Base-by-base conservation (phyloP, 805 yeast species). In the Candida taoyuanica region DNA sequence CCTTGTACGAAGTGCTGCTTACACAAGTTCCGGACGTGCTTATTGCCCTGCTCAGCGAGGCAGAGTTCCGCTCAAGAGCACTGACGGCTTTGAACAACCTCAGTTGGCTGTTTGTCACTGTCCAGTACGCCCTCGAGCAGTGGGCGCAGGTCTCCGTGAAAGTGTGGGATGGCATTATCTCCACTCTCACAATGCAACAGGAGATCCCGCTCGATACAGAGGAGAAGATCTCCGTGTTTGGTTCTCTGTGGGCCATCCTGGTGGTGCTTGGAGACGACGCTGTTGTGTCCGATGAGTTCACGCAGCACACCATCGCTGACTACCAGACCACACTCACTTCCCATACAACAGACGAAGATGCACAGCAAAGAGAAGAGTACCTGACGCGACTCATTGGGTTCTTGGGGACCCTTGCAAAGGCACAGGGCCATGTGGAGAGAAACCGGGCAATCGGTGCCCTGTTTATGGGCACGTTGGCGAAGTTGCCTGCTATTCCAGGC, bases 21-120 rank as follows among this genome's bases (percentile, higher is more conserved):
- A 50, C 12, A 30, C 51, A 14, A 42, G 40, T 64, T 13, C 64
- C 69, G 5, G 50, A 52, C 9, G 54, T 67, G 16, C 62, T 80
- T 18, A 49, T 62, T 14, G 68, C 68, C 28, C 58, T 74, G 35
- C 53, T 65, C 28, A 50, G 49, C 31, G 68, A 61, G 44, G 62
- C 67, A n/a, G 67, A 70, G 31, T 71, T 80, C 43, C 62, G 71
- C 19, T 66, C 74, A 19, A 76, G 83, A 47, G 68, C 78, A 6
- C 62, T 85, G 34, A 69, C 76, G 12, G 78, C 85, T 7, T 68
- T 87, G 56, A 87, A 85, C 60, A 89, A 89, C 53, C 56, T 82
- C 37, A 57, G 75, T 29, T 81, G 89, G 88, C 61, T 80, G 20
- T 52, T 55, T 18, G 42, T 47, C 17, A 49, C 50, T 6, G 30